Evolutionary conservation across 768 basidiomycete species (phyloP).

Genomic region (Gyrodon lividus): DNA sequence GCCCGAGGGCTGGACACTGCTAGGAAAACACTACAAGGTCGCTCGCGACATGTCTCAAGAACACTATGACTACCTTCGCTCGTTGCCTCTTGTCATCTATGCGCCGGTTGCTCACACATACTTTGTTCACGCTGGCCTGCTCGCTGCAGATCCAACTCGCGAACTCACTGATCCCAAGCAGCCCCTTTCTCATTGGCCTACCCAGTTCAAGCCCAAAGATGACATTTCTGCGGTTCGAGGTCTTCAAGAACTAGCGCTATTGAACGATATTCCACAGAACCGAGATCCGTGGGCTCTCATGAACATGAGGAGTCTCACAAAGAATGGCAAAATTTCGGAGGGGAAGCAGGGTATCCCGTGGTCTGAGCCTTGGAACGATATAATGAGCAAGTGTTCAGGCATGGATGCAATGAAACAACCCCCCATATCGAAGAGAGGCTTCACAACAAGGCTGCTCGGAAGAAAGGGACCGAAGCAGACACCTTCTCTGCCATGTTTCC

Average conservation of each 20-base stretch:
- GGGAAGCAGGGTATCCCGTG: conserved; percentile 60
- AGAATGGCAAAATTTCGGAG: conserved; percentile 35
- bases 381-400: conserved; percentile 60
- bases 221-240: conserved; percentile 39
- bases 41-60: conserved; percentile 63
- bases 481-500: conserved; percentile 60
- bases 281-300: conserved; percentile 67
- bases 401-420: conserved; percentile 27
- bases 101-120: conserved; percentile 72
- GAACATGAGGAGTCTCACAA: conserved; percentile 38
- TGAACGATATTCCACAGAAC: conserved; percentile 74
- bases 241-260: conserved; percentile 67
- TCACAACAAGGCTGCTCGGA: conserved; percentile 12
- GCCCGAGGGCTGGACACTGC: conserved; percentile 71
- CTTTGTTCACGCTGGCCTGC: conserved; percentile 81
- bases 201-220: conserved; percentile 24
- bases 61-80: conserved; percentile 70
- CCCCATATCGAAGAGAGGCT: conserved; percentile 13
- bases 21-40: conserved; percentile 73
- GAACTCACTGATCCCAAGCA: conserved; percentile 52
- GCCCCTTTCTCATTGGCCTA: conserved; percentile 68
- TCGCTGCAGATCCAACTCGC: conserved; percentile 66
- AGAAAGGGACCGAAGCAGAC: conserved; percentile 13
- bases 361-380: conserved; percentile 70
- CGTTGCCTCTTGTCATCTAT: conserved; percentile 74